Conservation (phyloP, 2,329 filamentous ascomycete genomes). For the Cordyceps tenuipes region DNA sequence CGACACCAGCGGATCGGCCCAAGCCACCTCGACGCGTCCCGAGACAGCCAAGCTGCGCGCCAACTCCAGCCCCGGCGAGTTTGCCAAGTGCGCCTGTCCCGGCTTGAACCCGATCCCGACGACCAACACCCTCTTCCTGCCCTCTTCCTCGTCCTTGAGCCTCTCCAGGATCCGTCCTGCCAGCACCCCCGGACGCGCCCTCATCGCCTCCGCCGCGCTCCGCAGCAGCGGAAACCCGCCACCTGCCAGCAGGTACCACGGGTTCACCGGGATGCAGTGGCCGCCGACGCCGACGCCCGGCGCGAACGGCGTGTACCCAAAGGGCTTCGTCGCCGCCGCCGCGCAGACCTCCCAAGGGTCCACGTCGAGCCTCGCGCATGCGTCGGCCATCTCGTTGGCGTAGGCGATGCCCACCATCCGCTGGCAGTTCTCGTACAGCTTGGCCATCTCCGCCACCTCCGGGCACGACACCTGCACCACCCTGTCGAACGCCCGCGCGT, state of each 20-base stretch:
- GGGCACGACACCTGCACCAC: conserved; percentile 41
- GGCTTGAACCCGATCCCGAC: conserved; percentile 43
- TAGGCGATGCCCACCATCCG: conserved; percentile 47
- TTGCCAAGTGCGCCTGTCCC: conserved; percentile 38
- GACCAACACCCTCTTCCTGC: conserved; percentile 28
- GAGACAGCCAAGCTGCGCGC: conserved; percentile 29
- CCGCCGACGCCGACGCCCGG: conserved; percentile 45
- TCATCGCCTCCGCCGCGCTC: conserved; percentile 36
- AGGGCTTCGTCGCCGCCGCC: conserved; percentile 43
- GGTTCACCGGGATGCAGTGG: conserved; percentile 49
- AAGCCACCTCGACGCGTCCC: conserved; percentile 32
- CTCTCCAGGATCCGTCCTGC: conserved; percentile 27
- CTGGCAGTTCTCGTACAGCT: conserved; percentile 51
- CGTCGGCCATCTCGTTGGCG: conserved; percentile 49
- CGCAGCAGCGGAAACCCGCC: conserved; percentile 38
- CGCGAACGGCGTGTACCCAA: conserved; percentile 41
- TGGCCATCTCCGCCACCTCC: conserved; percentile 50
- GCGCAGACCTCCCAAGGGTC: conserved; percentile 42
- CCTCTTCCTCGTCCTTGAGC: background rate
- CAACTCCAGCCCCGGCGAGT: conserved; percentile 39
- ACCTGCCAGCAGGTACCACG: conserved; percentile 43
- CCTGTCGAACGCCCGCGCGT: conserved; percentile 37
- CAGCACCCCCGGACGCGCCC: conserved; percentile 31
- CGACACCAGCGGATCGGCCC: conserved; percentile 35
- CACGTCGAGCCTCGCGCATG: conserved; percentile 36